Evolutionary conservation across 2,329 filamentous ascomycete species (phyloP).

Genomic region (Hypocreales sp.): DNA sequence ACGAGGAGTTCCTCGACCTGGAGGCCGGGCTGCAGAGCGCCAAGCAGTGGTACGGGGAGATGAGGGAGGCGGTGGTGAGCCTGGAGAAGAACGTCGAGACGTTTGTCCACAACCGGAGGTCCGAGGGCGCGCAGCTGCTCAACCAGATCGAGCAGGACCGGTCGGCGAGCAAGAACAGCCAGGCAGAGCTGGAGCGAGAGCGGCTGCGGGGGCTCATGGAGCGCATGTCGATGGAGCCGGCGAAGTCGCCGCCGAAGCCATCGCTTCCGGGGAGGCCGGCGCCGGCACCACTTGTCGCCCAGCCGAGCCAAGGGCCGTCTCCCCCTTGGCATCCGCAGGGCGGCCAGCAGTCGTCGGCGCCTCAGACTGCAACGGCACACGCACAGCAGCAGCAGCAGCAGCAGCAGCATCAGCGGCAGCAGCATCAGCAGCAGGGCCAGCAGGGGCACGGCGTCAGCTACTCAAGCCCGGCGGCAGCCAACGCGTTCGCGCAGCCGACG

Average conservation of each 20-base stretch:
- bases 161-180: conserved; percentile 38
- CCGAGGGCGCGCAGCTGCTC: conserved; percentile 81
- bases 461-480: conserved; percentile 22
- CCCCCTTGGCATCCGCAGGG: conserved; percentile 40
- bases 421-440: conserved; percentile 13
- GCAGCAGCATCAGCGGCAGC: conserved; percentile 12
- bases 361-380: too few relatives aligned
- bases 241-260: conserved; percentile 18
- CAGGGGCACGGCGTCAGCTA: conserved; percentile 27
- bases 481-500: conserved; percentile 31
- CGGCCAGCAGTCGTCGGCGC: too few relatives aligned
- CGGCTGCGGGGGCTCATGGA: conserved; percentile 85
- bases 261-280: conserved; percentile 9
- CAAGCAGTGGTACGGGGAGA: conserved; percentile 87
- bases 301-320: conserved; percentile 22
- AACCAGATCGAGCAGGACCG: conserved; percentile 74
- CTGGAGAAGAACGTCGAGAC: conserved; percentile 91
- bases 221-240: conserved; percentile 74
- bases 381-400: conserved; percentile 24
- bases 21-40: conserved; percentile 75
- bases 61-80: conserved; percentile 87
- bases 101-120: conserved; percentile 86
- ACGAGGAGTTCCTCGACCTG: conserved; percentile 84
- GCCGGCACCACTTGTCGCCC: conserved; percentile 33
- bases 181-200: conserved; percentile 76